phyloP scores from a whole-genome alignment of 164 flowering plant species.

The Chimonanthus praecox region DNA sequence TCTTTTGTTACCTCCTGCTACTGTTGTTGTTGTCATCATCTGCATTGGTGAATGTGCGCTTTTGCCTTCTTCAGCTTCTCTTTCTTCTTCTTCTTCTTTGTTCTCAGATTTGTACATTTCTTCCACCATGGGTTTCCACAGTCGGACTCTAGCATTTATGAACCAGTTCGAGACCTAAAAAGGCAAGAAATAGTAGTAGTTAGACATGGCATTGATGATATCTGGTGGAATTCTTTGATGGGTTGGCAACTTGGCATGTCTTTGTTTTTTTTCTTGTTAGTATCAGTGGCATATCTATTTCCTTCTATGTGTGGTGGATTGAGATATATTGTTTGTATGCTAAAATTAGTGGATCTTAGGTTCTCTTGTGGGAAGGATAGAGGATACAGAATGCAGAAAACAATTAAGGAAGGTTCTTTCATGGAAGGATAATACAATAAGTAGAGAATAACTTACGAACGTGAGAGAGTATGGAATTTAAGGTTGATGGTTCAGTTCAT shows the following conservation, averaged over 20 bases:
- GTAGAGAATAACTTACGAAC: too few relatives aligned
- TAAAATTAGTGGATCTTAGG: neutral
- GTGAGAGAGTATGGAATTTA: too few relatives aligned
- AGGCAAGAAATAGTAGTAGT: neutral
- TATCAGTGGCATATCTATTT: neutral
- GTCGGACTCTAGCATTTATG: constrained; percentile 49
- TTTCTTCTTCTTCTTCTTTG: constrained; percentile 21
- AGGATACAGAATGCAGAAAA: neutral
- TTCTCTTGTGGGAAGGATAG: neutral
- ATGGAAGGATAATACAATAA: too few relatives aligned
- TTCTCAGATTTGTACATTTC: constrained; percentile 48
- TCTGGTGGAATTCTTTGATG: neutral
- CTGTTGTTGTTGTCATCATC: constrained; percentile 13
- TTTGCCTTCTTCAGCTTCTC: neutral
- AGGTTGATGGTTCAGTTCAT: too few relatives aligned
- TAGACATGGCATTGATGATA: constrained; percentile 1
- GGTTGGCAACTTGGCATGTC: neutral
- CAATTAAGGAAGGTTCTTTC: too few relatives aligned
- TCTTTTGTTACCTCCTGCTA: constrained; percentile 22
- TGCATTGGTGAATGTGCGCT: constrained; percentile 25
- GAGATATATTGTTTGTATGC: neutral
- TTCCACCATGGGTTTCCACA: constrained; percentile 63
- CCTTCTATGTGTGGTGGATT: neutral
- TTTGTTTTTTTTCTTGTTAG: neutral
- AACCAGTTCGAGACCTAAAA: constrained; percentile 54